Evolutionary conservation across 179 eudicot species (phyloP), one percentile per base, ranked within the genome.

Genomic region (Silene coronaria): DNA sequence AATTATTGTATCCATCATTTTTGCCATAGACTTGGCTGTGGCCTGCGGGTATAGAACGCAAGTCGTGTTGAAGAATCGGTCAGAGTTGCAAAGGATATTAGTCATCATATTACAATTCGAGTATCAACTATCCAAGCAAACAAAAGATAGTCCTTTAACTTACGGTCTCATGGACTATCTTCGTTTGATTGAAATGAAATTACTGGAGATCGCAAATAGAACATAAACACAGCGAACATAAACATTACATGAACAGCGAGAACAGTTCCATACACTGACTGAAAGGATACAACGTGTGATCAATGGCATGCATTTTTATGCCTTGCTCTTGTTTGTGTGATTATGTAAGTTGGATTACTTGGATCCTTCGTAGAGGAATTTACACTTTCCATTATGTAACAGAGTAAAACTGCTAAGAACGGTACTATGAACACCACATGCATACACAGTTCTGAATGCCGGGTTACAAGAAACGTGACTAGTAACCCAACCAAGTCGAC

Each of bases 401-500:
- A 42, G n/a, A n/a, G n/a, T n/a, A n/a, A n/a, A n/a, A n/a, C 22
- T 24, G 23, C 13, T 17, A 42, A 13, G 11, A 2, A 11, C 30
- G 9, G 27, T 24, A 14, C 32, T 62, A 61, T 6, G 7, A 30
- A 68, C 34, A 26, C 55, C 14, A 64, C 70, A 58, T 76, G n/a
- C 55, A 72, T 63, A 21, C 45, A 64, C 77, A 66, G 6, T 64
- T 73, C n/a, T 78, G 58, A 36, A 38, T 69, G 16, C 27, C 21
- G 6, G 28, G 6, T 51, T 9, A 16, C 30, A 3, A 14, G 26
- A 67, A 53, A 46, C 13, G 68, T 1, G 64, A 46, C 75, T 88
- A 91, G 84, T 82, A 88, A 71, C 97, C 97, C 71, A 90, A 80
- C 97, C 97, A 91, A 24, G 87, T 76, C 22, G 92, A 75, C 10